phyloP scores from a whole-genome alignment of 495 filamentous ascomycete genomes.

The Neurospora intermedia region DNA sequence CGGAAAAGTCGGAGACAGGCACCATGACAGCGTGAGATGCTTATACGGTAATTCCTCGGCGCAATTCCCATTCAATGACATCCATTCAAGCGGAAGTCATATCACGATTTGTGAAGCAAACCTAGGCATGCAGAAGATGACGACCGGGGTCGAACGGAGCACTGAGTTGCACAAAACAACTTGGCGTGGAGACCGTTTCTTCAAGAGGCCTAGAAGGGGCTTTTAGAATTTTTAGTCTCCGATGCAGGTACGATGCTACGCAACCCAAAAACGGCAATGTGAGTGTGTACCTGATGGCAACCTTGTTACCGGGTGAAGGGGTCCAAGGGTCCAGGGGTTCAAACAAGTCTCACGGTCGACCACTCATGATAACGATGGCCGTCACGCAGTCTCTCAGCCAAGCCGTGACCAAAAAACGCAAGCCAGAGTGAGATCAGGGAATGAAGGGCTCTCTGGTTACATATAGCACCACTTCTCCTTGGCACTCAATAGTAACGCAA shows the following conservation, averaged over 20 bases:
- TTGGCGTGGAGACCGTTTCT: neutral
- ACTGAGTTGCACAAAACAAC: neutral
- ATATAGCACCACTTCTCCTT: neutral
- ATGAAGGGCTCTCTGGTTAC: neutral
- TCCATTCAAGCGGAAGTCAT: neutral
- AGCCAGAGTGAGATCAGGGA: neutral
- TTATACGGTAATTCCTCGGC: neutral
- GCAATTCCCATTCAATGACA: neutral
- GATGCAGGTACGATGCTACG: neutral
- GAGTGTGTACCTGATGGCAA: neutral
- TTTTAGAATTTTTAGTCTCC: neutral
- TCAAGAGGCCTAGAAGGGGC: neutral
- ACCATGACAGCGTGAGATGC: neutral
- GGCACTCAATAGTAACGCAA: neutral
- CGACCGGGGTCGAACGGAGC: neutral
- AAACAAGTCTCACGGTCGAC: neutral
- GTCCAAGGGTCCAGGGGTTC: neutral
- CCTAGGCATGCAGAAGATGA: neutral
- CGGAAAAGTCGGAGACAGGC: neutral
- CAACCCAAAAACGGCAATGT: neutral
- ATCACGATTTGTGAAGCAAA: neutral
- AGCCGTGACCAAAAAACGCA: neutral
- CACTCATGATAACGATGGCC: neutral
- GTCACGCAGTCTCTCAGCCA: neutral
- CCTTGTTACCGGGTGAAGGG: neutral